Conservation (phyloP, 371 early-diverging fungal species). For the Capillidium heterosporum region DNA sequence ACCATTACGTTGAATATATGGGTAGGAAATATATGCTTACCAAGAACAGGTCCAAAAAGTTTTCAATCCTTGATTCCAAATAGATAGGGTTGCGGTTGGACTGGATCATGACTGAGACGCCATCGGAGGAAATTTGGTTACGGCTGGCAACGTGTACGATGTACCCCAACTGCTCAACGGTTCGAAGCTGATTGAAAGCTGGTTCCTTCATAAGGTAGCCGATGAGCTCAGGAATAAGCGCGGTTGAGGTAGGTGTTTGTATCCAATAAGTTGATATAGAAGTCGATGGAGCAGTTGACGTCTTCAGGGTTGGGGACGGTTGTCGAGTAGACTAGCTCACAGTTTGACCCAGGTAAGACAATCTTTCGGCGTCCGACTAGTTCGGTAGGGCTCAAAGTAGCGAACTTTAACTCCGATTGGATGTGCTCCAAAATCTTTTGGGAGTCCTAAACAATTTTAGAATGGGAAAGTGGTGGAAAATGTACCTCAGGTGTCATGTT, state of each 20-base stretch:
- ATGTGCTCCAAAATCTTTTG: slow-evolving; percentile 31
- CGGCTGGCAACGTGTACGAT: slow-evolving; percentile 45
- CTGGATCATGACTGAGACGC: slow-evolving; percentile 62
- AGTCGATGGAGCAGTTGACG: background rate
- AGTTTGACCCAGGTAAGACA: slow-evolving; percentile 15
- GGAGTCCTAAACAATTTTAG: slow-evolving; percentile 10
- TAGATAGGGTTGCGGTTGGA: slow-evolving; percentile 72
- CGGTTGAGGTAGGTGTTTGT: too few relatives aligned
- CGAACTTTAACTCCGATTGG: slow-evolving; percentile 28
- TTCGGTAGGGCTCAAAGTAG: slow-evolving; percentile 36
- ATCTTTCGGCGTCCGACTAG: slow-evolving; percentile 34
- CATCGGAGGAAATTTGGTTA: slow-evolving; percentile 7
- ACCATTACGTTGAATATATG: too few relatives aligned
- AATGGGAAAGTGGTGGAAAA: slow-evolving; percentile 7
- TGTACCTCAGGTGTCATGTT: slow-evolving; percentile 40
- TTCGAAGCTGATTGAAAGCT: slow-evolving; percentile 79
- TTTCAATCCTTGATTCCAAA: slow-evolving; percentile 60
- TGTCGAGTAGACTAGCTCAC: slow-evolving; percentile 23
- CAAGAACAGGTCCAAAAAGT: slow-evolving; percentile 37
- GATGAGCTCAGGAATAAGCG: slow-evolving; percentile 33
- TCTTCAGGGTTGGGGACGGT: slow-evolving; percentile 36
- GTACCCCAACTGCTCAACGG: slow-evolving; percentile 79
- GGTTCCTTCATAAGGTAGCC: slow-evolving; percentile 70
- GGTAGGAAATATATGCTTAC: too few relatives aligned
- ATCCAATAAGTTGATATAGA: background rate